Conservation (phyloP, 2,329 filamentous ascomycete species). For the Penicillium expansum region DNA sequence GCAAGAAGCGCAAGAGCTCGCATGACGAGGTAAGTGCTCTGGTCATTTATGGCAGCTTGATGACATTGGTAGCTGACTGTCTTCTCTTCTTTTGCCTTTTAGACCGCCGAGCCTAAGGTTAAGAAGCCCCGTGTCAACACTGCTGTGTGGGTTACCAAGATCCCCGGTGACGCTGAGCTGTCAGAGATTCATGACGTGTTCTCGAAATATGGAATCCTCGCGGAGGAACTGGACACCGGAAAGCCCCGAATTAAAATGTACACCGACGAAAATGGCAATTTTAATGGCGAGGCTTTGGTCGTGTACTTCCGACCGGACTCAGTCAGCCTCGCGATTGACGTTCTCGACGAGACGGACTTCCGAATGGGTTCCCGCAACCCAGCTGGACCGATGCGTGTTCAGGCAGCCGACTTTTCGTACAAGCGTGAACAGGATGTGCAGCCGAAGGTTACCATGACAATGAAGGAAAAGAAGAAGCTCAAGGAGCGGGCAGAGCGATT, state of each 20-base stretch:
- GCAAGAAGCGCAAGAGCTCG: conserved; percentile 53
- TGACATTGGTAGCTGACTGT: neutral
- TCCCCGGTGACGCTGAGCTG: conserved; percentile 74
- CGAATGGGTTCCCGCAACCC: conserved; percentile 57
- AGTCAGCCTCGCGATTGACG: conserved; percentile 64
- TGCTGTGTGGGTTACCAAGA: conserved; percentile 85
- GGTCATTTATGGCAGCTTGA: neutral
- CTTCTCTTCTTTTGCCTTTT: neutral
- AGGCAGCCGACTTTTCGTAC: conserved; percentile 83
- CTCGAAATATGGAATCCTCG: conserved; percentile 85
- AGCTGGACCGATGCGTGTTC: conserved; percentile 70
- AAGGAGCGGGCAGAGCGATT: conserved; percentile 89
- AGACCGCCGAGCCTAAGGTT: conserved; percentile 36
- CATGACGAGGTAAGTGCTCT: conserved; percentile 50
- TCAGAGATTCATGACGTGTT: conserved; percentile 83
- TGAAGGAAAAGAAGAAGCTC: conserved; percentile 79
- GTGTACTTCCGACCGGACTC: conserved; percentile 95
- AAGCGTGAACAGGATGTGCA: conserved; percentile 67
- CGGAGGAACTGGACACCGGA: conserved; percentile 88
- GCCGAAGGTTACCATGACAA: conserved; percentile 44
- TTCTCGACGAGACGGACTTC: conserved; percentile 63
- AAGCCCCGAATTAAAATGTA: conserved; percentile 92
- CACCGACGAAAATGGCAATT: conserved; percentile 71
- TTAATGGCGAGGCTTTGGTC: conserved; percentile 90
- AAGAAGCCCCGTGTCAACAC: conserved; percentile 66